Evolutionary conservation across 108 stramenopile species (phyloP).

Genomic region (Mediolabrus comicus): DNA sequence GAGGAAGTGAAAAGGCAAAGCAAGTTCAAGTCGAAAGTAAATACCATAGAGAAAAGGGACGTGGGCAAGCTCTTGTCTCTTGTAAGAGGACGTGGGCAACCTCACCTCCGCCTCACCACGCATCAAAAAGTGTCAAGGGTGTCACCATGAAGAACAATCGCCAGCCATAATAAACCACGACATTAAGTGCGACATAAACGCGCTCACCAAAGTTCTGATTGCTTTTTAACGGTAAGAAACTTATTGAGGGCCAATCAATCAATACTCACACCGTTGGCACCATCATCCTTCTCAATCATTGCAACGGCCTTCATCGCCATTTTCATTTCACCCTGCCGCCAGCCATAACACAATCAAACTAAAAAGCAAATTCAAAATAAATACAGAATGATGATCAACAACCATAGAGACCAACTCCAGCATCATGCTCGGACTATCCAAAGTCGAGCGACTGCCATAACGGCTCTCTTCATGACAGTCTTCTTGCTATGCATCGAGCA

Average conservation of each 20-base stretch:
- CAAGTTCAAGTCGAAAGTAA: too few relatives aligned
- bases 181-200: too few relatives aligned
- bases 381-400: conserved; percentile 1
- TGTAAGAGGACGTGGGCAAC: too few relatives aligned
- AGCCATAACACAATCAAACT: not conserved
- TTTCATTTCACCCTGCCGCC: not conserved
- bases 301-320: not conserved
- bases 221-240: too few relatives aligned
- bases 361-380: not conserved
- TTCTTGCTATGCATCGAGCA: conserved; percentile 43
- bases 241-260: not conserved
- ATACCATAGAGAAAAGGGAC: too few relatives aligned
- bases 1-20: too few relatives aligned
- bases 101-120: too few relatives aligned
- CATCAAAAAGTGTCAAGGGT: too few relatives aligned
- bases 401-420: conserved; percentile 17
- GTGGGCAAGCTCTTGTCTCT: too few relatives aligned
- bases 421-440: conserved; percentile 26
- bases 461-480: conserved; percentile 46
- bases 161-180: too few relatives aligned
- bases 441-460: conserved; percentile 30
- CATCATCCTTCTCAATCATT: not conserved
- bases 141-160: too few relatives aligned
- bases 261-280: not conserved
- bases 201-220: too few relatives aligned